These are phyloP conservation scores for Cyclotella sp. DNA, from an alignment of 108 stramenopile species.

Conservation along the genomic window DNA sequence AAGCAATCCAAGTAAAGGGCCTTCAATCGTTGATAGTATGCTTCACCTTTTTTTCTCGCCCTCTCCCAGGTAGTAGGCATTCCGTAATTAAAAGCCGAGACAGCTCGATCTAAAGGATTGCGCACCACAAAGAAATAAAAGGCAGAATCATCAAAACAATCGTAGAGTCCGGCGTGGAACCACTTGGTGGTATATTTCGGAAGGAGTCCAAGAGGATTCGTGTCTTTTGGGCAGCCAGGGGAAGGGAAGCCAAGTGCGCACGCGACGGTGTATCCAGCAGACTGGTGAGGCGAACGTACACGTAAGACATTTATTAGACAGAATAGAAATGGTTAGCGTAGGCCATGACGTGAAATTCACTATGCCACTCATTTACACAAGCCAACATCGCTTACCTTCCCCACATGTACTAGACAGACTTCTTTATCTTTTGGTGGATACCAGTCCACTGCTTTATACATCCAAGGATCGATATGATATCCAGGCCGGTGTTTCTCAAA, in stretches of 20 bases:
- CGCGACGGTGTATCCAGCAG: conserved; percentile 10
- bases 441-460: neutral
- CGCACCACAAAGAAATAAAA: conserved; percentile 30
- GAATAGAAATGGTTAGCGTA: no score
- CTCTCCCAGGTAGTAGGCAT: conserved; percentile 6
- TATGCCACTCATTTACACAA: neutral
- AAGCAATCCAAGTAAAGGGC: conserved; percentile 12
- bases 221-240: neutral
- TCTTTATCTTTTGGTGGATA: conserved; percentile 13
- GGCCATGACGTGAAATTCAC: neutral
- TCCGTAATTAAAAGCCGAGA: conserved; percentile 22
- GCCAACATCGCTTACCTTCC: neutral
- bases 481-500: conserved; percentile 2
- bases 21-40: neutral
- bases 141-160: conserved; percentile 36
- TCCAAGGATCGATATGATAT: conserved; percentile 7
- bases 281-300: neutral
- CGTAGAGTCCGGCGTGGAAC: conserved; percentile 26
- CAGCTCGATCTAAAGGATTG: conserved; percentile 23
- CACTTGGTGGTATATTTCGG: conserved; percentile 20
- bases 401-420: conserved; percentile 18
- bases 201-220: neutral
- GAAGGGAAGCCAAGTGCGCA: conserved; percentile 14
- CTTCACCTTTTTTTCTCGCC: neutral
- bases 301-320: no score